Conservation (phyloP, 805 yeast genomes). For the Ogataea paradorogensis region DNA sequence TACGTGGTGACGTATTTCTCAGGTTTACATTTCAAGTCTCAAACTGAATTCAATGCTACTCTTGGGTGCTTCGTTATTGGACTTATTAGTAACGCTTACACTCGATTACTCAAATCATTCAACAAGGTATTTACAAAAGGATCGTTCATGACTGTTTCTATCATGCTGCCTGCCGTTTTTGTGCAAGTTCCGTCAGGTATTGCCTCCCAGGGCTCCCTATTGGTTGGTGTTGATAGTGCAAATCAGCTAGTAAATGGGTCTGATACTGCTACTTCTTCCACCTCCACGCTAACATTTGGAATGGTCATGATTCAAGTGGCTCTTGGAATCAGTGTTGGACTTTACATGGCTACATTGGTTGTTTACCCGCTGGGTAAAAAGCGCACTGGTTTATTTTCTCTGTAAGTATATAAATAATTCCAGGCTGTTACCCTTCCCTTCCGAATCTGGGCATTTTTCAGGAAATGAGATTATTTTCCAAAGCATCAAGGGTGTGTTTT, state of each 20-base stretch:
- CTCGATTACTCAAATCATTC: slow-evolving; percentile 75
- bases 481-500: slow-evolving; percentile 3
- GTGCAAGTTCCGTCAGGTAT: slow-evolving; percentile 95
- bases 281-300: slow-evolving; percentile 55
- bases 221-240: slow-evolving; percentile 78
- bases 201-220: slow-evolving; percentile 81
- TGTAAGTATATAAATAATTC: slow-evolving; percentile 34
- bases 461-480: neutral
- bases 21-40: slow-evolving; percentile 58
- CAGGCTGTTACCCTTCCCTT: slow-evolving; percentile 7
- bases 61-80: slow-evolving; percentile 92
- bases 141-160: slow-evolving; percentile 74
- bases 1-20: slow-evolving; percentile 81
- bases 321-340: slow-evolving; percentile 90
- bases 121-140: slow-evolving; percentile 26
- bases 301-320: slow-evolving; percentile 89
- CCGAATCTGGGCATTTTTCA: slow-evolving; percentile 1
- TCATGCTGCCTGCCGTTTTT: slow-evolving; percentile 94
- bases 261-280: slow-evolving; percentile 8
- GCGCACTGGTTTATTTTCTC: slow-evolving; percentile 80
- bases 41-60: slow-evolving; percentile 81
- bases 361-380: slow-evolving; percentile 93
- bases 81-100: slow-evolving; percentile 79
- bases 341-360: slow-evolving; percentile 84
- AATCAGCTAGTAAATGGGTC: slow-evolving; percentile 49